Conservation (phyloP, 306 rosid species). For the Myrica gale region DNA sequence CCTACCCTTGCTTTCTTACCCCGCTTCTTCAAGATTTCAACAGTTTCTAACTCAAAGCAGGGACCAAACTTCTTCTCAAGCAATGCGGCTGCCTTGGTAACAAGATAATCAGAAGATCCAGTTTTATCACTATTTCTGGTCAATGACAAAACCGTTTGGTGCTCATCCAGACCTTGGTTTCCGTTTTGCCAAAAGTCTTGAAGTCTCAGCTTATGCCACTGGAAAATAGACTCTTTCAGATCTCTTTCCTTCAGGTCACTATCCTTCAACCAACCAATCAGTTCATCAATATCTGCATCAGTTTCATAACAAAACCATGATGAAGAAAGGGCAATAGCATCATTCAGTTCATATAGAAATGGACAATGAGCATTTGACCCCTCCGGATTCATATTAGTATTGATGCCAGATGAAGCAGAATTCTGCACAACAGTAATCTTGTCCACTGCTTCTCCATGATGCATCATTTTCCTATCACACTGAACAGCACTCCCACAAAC, state of each 20-base stretch:
- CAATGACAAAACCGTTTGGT: conserved; percentile 31
- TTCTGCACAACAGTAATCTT: conserved; percentile 37
- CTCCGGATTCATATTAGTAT: conserved; percentile 33
- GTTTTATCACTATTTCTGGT: conserved; percentile 40
- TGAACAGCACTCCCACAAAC: conserved; percentile 59
- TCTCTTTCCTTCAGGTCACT: conserved; percentile 70
- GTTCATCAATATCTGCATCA: conserved; percentile 65
- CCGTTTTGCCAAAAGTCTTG: conserved; percentile 40
- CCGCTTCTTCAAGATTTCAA: conserved; percentile 53
- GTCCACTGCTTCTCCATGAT: conserved; percentile 32
- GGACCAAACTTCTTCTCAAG: conserved; percentile 76
- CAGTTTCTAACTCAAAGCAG: conserved; percentile 47
- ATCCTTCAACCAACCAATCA: conserved; percentile 65
- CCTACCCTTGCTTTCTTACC: conserved; percentile 44
- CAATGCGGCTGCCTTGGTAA: conserved; percentile 63
- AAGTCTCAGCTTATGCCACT: conserved; percentile 64
- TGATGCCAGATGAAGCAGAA: conserved; percentile 35
- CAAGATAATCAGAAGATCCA: conserved; percentile 46
- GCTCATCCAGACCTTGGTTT: conserved; percentile 46
- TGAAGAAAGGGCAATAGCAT: conserved; percentile 35
- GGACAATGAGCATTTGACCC: conserved; percentile 42
- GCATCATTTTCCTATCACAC: conserved; percentile 31
- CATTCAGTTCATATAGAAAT: conserved; percentile 32
- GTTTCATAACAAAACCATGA: conserved; percentile 75
- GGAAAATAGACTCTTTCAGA: conserved; percentile 70